Base-by-base conservation (phyloP, 2,329 filamentous ascomycete species). In the Trichoderma simmonsii region DNA sequence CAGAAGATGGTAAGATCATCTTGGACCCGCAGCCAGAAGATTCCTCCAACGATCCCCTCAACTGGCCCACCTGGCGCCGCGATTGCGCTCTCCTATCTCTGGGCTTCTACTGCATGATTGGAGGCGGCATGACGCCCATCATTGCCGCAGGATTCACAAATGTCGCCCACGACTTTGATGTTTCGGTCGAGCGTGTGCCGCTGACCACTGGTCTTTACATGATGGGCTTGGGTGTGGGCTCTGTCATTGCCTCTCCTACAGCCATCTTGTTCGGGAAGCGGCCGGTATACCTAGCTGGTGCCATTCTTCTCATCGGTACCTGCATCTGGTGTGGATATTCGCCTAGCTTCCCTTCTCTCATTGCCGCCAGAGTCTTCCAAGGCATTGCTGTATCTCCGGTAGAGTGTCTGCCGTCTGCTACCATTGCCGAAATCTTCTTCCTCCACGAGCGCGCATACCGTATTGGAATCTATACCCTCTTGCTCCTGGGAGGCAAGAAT, bases 341-440 rank as follows among this genome's bases (percentile, higher is more conserved):
- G 3, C 93, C 92, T 0, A 93, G 86, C 76, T 98, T 95, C 78
- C 81, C 87, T 2, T 97, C 94, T 11, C 86, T 98, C 48, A 85
- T 97, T 6, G 81, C 94, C 9, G 95, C 94, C 30, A 88, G 95
- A 69, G 90, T 98, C 62, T 92, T 98, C 73, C 93, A 97, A 80
- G 96, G 95, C 4, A 85, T 98, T 11, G 92, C 94, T 0, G 91
- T 98, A 63, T 96, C 93, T 75, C 94, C 94, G 0, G 93, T 97
- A 9, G 95, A 98, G 80, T 97, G 94, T 78, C 86, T 98, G 34
- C 95, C 95, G 0, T 97, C 94, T 5, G 95, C 95, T 18, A 97
- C 94, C 0, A 95, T 98, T 77, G 94, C 95, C 4, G 95, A 98
- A 81, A 98, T 98, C 73, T 98, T 95, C 84, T 98, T 97, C 78